phyloP scores from a whole-genome alignment of 2,329 filamentous ascomycete species.

The Corinectria fuckeliana region DNA sequence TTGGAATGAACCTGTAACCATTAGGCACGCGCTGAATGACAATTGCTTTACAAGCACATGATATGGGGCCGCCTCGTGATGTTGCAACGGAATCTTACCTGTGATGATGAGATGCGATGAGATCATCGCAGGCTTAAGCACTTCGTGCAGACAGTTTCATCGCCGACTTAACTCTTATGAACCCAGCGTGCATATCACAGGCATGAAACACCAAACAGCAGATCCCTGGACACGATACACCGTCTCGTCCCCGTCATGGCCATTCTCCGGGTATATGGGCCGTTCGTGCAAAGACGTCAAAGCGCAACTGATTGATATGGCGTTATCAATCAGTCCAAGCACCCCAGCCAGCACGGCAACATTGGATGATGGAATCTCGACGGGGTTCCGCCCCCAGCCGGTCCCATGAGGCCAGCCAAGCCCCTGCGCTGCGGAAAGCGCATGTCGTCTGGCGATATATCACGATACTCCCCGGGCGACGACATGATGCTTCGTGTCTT shows the following conservation, averaged over 20 bases:
- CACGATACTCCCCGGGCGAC: neutral
- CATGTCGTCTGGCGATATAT: neutral
- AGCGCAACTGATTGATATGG: neutral
- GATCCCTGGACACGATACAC: neutral
- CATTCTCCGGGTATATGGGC: neutral
- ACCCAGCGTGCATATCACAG: neutral
- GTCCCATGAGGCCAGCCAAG: neutral
- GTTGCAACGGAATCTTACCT: no score
- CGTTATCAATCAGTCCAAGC: neutral
- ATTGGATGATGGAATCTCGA: no score
- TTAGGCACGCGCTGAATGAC: conserved; percentile 18
- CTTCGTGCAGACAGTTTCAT: neutral
- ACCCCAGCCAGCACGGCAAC: neutral
- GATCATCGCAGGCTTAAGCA: no score
- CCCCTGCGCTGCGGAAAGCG: neutral
- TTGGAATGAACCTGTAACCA: conserved; percentile 23
- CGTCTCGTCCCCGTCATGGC: neutral
- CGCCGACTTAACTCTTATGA: neutral
- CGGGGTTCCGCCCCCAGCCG: neutral
- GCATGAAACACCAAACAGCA: neutral
- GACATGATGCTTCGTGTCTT: neutral
- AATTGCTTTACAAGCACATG: conserved; percentile 16
- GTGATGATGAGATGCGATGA: neutral
- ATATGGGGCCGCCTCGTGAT: neutral
- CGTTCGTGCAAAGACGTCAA: neutral